phyloP scores from a whole-genome alignment of 116 monocot genomes.

The Cymodocea nodosa region DNA sequence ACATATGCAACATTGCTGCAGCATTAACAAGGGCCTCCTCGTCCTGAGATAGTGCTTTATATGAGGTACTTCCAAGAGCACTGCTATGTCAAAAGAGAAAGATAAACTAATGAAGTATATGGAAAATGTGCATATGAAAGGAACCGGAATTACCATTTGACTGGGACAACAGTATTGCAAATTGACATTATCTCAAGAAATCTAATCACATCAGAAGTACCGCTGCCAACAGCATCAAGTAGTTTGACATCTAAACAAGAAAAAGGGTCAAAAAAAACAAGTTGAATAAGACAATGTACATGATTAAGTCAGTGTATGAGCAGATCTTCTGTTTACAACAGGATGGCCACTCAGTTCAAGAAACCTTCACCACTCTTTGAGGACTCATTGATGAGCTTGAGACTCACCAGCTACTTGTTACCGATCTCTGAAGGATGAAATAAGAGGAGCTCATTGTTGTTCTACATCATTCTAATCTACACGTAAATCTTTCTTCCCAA shows the following conservation, averaged over 20 bases:
- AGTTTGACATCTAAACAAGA: slow-evolving; percentile 61
- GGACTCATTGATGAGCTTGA: too few species aligned
- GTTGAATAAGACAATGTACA: not conserved
- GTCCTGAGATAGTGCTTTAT: slow-evolving; percentile 97
- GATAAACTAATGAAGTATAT: slow-evolving; percentile 3
- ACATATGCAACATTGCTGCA: slow-evolving; percentile 69
- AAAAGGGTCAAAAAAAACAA: slow-evolving; percentile 4
- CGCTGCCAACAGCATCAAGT: slow-evolving; percentile 57
- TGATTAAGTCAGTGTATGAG: too few species aligned
- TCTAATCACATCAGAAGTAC: slow-evolving; percentile 55
- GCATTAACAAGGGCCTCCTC: slow-evolving; percentile 98
- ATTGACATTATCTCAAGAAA: slow-evolving; percentile 87
- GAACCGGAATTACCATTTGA: slow-evolving; percentile 44
- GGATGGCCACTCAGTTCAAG: too few species aligned
- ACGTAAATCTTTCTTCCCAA: too few species aligned
- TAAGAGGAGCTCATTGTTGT: too few species aligned
- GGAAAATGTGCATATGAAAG: not conserved
- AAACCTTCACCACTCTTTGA: too few species aligned
- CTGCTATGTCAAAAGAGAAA: slow-evolving; percentile 24
- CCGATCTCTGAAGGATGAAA: too few species aligned
- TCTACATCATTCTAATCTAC: too few species aligned
- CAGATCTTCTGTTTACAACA: too few species aligned
- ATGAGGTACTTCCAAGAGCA: slow-evolving; percentile 42
- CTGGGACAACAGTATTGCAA: slow-evolving; percentile 88
- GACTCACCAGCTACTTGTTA: too few species aligned